Evolutionary conservation across 2,329 filamentous ascomycete species (phyloP).

Genomic region (Gyromitra esculenta): DNA sequence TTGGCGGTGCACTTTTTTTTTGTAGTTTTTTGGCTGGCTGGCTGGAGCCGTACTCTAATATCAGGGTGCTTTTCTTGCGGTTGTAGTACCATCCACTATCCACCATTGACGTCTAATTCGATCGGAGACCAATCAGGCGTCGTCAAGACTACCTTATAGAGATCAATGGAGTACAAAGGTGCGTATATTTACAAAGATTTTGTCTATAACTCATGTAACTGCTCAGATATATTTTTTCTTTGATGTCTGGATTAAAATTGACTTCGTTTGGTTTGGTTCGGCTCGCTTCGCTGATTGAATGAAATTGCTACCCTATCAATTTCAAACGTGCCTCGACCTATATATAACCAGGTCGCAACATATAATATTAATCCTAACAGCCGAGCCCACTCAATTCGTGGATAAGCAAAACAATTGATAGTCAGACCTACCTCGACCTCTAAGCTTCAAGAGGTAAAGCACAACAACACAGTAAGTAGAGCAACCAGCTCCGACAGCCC

Average conservation of each 20-base stretch:
- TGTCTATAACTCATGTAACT: not conserved
- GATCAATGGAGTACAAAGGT: not conserved
- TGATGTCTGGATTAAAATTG: not conserved
- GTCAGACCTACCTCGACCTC: not conserved
- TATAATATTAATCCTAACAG: not conserved
- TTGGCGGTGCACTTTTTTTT: slow-evolving; percentile 1
- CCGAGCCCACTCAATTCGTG: not conserved
- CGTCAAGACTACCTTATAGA: not conserved
- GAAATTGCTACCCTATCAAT: not conserved
- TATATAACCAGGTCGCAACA: not conserved
- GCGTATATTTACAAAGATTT: not conserved
- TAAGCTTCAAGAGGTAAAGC: not conserved
- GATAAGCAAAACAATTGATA: too few species aligned
- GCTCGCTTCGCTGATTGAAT: not conserved
- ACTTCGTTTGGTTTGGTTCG: not conserved
- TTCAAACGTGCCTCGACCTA: too few species aligned
- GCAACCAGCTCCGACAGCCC: not conserved
- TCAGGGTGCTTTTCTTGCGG: not conserved
- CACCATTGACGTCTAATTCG: slow-evolving; percentile 20
- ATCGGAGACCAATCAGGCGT: not conserved
- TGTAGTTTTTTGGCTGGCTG: not conserved
- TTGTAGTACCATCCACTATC: slow-evolving; percentile 23
- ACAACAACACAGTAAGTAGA: not conserved
- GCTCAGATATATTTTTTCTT: not conserved
- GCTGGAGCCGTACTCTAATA: slow-evolving; percentile 16